Base-by-base conservation (phyloP, 306 rosid species). In the Cucumis hystrix region DNA sequence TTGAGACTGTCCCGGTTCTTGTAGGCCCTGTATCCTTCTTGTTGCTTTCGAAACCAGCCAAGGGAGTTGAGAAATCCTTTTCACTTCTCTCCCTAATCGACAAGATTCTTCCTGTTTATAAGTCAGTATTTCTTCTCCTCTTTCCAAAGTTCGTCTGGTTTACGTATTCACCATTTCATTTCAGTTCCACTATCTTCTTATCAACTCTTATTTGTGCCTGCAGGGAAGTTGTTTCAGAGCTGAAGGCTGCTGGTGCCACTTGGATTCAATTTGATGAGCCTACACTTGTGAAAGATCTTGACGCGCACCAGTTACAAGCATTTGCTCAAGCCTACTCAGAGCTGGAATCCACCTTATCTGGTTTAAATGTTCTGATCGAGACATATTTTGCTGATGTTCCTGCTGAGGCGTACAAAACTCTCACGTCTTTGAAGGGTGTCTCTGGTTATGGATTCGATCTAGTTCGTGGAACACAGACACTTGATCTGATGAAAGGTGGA, bases 181-280 rank as follows among this genome's bases (percentile, higher is more conserved):
- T 68, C 20, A 40, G 15, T 69, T 67, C 28, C 61, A 66, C 5
- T 16, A 40, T 21, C 61, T 12, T 58, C 25, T 61, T 58, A 72
- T 80, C 40, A 52, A 43, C 60, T 73, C 21, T 28, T 15, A 17
- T n/a, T 56, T 28, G 60, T 63, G 51, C 58, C 62, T 73, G 40
- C 83, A 92, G 97, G 88, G 90, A 92, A 83, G 97, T 88, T 80
- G 84, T 90, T 77, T 78, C 90, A 71, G 97, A 92, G 82, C 85
- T 92, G 35, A 92, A 84, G 86, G 91, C 91, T 16, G 89, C 97
- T 49, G 97, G 97, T 82, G 96, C 96, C 78, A 70, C 87, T 35
- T 92, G 97, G 96, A 82, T 92, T 74, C 93, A 92, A 80, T 88
- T 92, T 80, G 97, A 92, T 80, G 97, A 92, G 85, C 96, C 97